Evolutionary conservation across 2,329 filamentous ascomycete species (phyloP).

Genomic region (Erysiphe neolycopersici): DNA sequence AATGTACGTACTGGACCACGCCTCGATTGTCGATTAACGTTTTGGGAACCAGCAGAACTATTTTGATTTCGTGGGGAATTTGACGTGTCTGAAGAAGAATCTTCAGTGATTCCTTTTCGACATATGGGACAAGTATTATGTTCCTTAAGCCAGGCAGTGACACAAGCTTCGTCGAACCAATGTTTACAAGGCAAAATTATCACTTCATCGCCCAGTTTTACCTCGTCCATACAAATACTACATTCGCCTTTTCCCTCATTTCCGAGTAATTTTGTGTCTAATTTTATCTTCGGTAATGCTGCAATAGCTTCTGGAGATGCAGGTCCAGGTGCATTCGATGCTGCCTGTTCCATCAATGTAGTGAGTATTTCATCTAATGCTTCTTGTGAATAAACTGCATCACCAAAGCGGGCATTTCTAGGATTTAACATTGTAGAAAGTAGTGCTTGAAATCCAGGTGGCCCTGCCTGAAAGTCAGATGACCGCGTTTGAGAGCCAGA

Average conservation of each 20-base stretch:
- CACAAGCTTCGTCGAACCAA: constrained; percentile 75
- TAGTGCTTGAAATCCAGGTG: constrained; percentile 22
- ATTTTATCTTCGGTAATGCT: constrained; percentile 40
- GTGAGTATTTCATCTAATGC: constrained; percentile 73
- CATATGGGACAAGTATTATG: constrained; percentile 86
- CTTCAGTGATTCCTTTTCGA: constrained; percentile 19
- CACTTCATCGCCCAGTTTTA: constrained; percentile 46
- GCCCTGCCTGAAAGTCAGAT: background rate
- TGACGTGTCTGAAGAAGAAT: constrained; percentile 2
- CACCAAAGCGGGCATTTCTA: constrained; percentile 31
- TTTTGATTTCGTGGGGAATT: constrained; percentile 4
- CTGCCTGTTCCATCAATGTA: constrained; percentile 63
- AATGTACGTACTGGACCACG: constrained; percentile 3
- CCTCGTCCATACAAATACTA: constrained; percentile 81
- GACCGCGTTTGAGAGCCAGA: constrained; percentile 1
- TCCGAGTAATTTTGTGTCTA: constrained; percentile 43
- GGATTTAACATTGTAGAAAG: constrained; percentile 25
- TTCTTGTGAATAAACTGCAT: constrained; percentile 77
- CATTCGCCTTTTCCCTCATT: constrained; percentile 48
- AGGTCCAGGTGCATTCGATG: constrained; percentile 55
- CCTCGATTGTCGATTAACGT: constrained; percentile 4
- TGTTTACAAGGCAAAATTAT: constrained; percentile 65
- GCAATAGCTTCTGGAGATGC: constrained; percentile 51
- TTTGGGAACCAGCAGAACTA: constrained; percentile 2
- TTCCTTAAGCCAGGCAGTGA: constrained; percentile 59